Evolutionary conservation across 164 flowering plant species (phyloP).

Genomic region (Platanus orientalis): DNA sequence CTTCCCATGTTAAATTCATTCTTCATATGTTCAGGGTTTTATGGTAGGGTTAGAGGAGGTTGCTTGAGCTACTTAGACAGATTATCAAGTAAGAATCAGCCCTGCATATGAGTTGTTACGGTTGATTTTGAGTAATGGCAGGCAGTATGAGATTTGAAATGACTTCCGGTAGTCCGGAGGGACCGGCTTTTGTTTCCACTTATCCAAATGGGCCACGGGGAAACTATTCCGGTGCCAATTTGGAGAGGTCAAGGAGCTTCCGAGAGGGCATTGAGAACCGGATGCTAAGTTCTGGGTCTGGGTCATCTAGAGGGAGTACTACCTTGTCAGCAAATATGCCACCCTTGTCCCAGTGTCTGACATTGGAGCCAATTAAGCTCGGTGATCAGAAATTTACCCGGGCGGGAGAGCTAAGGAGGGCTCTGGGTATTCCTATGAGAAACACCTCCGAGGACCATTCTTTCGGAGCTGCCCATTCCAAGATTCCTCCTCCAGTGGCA

Average conservation of each 20-base stretch:
- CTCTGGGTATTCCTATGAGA: conserved; percentile 43
- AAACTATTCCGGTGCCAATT: conserved; percentile 32
- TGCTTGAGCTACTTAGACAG: background rate
- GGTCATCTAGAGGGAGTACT: conserved; percentile 29
- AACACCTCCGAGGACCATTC: conserved; percentile 44
- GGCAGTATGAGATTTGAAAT: conserved; percentile 62
- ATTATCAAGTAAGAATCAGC: conserved; percentile 8
- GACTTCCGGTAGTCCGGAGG: conserved; percentile 57
- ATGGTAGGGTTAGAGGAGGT: background rate
- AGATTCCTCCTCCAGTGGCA: conserved; percentile 36
- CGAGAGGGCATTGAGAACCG: conserved; percentile 57
- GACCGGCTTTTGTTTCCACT: conserved; percentile 38
- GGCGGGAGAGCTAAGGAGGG: conserved; percentile 50
- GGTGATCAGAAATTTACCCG: conserved; percentile 53
- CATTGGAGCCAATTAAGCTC: conserved; percentile 52
- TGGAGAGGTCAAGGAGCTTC: conserved; percentile 81
- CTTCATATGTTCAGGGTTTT: background rate
- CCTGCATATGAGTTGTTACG: conserved; percentile 13
- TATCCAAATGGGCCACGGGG: conserved; percentile 65
- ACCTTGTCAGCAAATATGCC: conserved; percentile 32
- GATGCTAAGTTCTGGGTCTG: conserved; percentile 35
- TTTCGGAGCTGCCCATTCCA: conserved; percentile 46
- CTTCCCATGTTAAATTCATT: background rate
- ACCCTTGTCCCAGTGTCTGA: conserved; percentile 44
- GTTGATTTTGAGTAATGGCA: conserved; percentile 42